These are phyloP conservation scores for Saturnispora halmiae DNA, from an alignment of 805 yeast genomes.

Conservation along the genomic window DNA sequence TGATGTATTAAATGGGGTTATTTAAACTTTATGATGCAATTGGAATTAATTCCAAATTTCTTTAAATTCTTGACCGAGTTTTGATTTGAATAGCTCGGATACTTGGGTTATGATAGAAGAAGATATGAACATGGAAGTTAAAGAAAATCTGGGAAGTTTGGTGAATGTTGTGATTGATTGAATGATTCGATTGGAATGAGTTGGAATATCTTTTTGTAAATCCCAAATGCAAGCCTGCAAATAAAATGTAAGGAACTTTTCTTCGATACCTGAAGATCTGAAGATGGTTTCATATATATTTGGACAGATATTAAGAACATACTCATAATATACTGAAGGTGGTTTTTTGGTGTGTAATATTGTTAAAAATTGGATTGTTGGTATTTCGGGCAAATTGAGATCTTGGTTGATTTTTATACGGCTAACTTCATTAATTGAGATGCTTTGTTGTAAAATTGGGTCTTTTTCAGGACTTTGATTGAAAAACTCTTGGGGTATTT, in stretches of 20 bases:
- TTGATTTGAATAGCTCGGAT: neutral
- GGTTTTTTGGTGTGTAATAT: slow-evolving; percentile 27
- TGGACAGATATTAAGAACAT: slow-evolving; percentile 28
- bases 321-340: slow-evolving; percentile 26
- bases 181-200: slow-evolving; percentile 16
- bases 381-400: slow-evolving; percentile 36
- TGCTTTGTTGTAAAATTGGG: neutral
- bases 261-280: slow-evolving; percentile 38
- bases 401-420: no score
- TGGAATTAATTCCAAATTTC: slow-evolving; percentile 9
- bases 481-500: slow-evolving; percentile 16
- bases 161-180: slow-evolving; percentile 25
- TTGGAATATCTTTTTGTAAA: slow-evolving; percentile 17
- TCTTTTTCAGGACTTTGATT: slow-evolving; percentile 1
- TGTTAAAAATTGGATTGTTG: slow-evolving; percentile 38
- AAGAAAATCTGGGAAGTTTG: slow-evolving; percentile 29
- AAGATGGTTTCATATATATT: slow-evolving; percentile 29
- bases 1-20: neutral
- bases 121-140: slow-evolving; percentile 31
- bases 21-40: neutral
- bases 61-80: slow-evolving; percentile 6
- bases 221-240: slow-evolving; percentile 32
- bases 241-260: slow-evolving; percentile 38
- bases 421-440: neutral
- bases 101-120: slow-evolving; percentile 7